phyloP scores from a whole-genome alignment of 768 basidiomycete genomes.

The Gyrodon lividus region DNA sequence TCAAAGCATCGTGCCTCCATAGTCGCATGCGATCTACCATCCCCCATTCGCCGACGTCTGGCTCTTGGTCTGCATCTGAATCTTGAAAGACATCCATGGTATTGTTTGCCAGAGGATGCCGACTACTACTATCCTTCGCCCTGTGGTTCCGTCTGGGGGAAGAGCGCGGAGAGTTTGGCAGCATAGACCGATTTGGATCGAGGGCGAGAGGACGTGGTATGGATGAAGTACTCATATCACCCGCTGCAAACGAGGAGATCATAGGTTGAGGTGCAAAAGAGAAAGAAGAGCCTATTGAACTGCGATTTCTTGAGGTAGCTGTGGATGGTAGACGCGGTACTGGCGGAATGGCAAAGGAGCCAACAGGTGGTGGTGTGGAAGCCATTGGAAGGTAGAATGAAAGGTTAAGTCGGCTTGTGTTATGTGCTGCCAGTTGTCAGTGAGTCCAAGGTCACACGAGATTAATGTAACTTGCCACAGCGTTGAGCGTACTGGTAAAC shows the following conservation, averaged over 20 bases:
- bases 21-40: slow-evolving; percentile 94
- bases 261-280: slow-evolving; percentile 80
- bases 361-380: slow-evolving; percentile 51
- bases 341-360: slow-evolving; percentile 42
- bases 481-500: too few relatives aligned
- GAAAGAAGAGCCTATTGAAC: slow-evolving; percentile 77
- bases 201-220: slow-evolving; percentile 56
- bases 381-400: slow-evolving; percentile 18
- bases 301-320: slow-evolving; percentile 54
- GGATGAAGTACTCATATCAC: slow-evolving; percentile 60
- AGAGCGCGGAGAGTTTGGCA: slow-evolving; percentile 70
- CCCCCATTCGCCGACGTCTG: slow-evolving; percentile 72
- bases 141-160: slow-evolving; percentile 60
- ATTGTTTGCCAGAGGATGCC: slow-evolving; percentile 77
- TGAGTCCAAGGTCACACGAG: too few relatives aligned
- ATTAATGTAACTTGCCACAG: neutral
- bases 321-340: slow-evolving; percentile 55
- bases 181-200: slow-evolving; percentile 79
- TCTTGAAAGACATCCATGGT: slow-evolving; percentile 75
- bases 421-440: too few relatives aligned
- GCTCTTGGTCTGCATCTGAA: slow-evolving; percentile 55
- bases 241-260: slow-evolving; percentile 67
- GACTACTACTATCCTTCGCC: slow-evolving; percentile 51
- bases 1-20: slow-evolving; percentile 97
- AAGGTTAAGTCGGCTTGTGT: neutral